A percentile compares a stretch with the other conserved stretches of the same genome.
phyloP scores from a whole-genome alignment of 1,284 basidiomycete species.

The Cryptococcus amylolentus region DNA sequence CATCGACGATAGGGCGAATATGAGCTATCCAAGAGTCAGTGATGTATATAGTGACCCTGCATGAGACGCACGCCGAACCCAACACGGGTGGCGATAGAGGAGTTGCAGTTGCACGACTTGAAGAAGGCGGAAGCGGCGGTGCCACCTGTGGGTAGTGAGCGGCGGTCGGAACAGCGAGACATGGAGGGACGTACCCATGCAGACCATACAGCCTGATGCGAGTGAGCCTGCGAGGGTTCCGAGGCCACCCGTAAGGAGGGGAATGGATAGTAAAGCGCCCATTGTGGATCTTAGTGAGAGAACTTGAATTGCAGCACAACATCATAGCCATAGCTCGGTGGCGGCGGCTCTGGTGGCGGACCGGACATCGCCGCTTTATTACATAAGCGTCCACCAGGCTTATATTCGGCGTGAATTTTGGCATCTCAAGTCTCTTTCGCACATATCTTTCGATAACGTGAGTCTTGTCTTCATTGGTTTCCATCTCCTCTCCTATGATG shows the following conservation, averaged over 20 bases:
- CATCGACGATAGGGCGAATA: constrained; percentile 94
- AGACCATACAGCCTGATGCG: constrained; percentile 60
- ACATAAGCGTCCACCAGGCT: too few relatives aligned
- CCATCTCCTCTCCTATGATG: constrained; percentile 13
- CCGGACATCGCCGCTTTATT: too few relatives aligned
- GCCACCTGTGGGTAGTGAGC: constrained; percentile 30
- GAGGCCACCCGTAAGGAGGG: constrained; percentile 68
- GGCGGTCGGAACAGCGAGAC: not conserved
- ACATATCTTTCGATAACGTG: constrained; percentile 6
- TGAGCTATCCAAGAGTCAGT: constrained; percentile 60
- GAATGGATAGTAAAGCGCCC: constrained; percentile 81
- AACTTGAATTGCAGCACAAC: too few relatives aligned
- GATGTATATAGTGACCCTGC: not conserved
- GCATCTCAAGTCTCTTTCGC: not conserved
- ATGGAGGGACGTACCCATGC: constrained; percentile 47
- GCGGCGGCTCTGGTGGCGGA: too few relatives aligned
- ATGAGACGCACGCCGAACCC: constrained; percentile 74
- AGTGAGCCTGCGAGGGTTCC: constrained; percentile 74
- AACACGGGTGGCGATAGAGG: constrained; percentile 94
- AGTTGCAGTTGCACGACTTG: constrained; percentile 99
- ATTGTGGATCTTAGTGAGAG: constrained; percentile 49
- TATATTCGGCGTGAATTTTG: too few relatives aligned
- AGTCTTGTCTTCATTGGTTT: not conserved
- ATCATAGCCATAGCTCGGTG: too few relatives aligned
- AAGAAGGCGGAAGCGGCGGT: constrained; percentile 85